phyloP scores from a whole-genome alignment of 805 yeast species.

The Metschnikowia gruessii region DNA sequence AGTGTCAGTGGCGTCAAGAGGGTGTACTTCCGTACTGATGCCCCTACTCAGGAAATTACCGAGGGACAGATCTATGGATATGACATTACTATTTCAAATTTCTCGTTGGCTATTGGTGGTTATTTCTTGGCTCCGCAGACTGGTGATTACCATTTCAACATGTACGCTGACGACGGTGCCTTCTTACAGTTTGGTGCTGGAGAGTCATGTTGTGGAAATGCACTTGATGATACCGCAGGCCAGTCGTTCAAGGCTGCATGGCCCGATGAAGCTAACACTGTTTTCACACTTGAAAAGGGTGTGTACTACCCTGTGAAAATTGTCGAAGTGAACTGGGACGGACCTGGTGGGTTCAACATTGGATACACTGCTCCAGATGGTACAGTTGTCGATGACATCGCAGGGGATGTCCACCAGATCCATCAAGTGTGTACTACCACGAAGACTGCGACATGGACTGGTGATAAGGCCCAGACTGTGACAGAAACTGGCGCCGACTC shows the following conservation, averaged over 20 bases:
- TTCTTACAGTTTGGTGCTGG: conserved; percentile 8
- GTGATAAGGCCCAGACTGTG: background rate
- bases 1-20: conserved; percentile 2
- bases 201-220: conserved; percentile 7
- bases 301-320: conserved; percentile 10
- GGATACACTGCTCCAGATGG: conserved; percentile 6
- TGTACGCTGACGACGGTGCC: conserved; percentile 11
- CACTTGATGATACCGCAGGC: conserved; percentile 3
- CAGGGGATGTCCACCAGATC: conserved; percentile 1
- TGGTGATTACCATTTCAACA: conserved; percentile 7
- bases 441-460: conserved; percentile 7
- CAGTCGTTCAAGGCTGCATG: conserved; percentile 7
- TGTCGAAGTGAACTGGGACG: conserved; percentile 5
- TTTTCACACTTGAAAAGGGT: conserved; percentile 3
- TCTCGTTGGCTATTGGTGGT: conserved; percentile 8
- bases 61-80: conserved; percentile 1
- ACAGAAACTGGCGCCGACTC: conserved; percentile 6
- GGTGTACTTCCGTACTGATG: background rate
- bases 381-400: background rate
- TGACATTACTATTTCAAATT: conserved; percentile 5
- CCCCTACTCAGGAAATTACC: background rate
- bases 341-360: conserved; percentile 5
- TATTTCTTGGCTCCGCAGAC: conserved; percentile 10
- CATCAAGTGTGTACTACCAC: background rate
- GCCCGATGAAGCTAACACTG: conserved; percentile 1